Percentiles rank a stretch among this genome's conserved stretches.
phyloP scores from a whole-genome alignment of 441 rosid genomes.

The Dalechampia spathulata region DNA sequence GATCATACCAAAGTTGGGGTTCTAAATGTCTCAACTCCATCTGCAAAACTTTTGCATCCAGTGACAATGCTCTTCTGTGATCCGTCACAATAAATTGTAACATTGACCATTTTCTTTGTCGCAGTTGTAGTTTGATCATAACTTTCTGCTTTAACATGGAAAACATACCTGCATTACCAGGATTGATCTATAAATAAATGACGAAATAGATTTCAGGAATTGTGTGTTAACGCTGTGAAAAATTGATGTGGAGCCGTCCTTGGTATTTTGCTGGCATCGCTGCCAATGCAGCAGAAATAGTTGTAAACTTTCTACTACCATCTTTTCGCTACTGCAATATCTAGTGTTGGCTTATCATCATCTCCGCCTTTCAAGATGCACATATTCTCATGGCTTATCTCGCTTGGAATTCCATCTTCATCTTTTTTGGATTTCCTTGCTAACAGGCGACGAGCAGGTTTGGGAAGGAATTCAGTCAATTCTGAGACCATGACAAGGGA shows the following conservation, averaged over 20 bases:
- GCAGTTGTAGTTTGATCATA: conserved; percentile 53
- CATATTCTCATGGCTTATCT: conserved; percentile 49
- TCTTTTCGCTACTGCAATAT: conserved; percentile 65
- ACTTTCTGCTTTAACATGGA: conserved; percentile 52
- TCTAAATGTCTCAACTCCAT: conserved; percentile 45
- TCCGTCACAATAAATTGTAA: conserved; percentile 76
- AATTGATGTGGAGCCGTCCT: too few species aligned
- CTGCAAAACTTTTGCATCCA: conserved; percentile 43
- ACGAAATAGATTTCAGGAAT: too few species aligned
- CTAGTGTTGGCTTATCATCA: conserved; percentile 31
- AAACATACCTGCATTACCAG: conserved; percentile 41
- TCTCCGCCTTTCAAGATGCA: conserved; percentile 37
- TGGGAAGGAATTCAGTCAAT: conserved; percentile 20
- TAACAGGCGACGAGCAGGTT: conserved; percentile 33
- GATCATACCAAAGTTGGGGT: conserved; percentile 66
- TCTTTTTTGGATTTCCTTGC: conserved; percentile 15
- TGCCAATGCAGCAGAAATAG: conserved; percentile 48
- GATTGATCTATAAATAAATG: too few species aligned
- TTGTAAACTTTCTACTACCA: conserved; percentile 63
- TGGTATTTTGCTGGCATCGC: conserved; percentile 45
- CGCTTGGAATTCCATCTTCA: conserved; percentile 35
- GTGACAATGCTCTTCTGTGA: conserved; percentile 58
- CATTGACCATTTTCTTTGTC: conserved; percentile 41
- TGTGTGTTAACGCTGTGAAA: too few species aligned
- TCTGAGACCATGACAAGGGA: conserved; percentile 51